Evolutionary conservation across 371 early-diverging fungal genomes (phyloP).

Genomic region (Lichtheimia ramosa): DNA sequence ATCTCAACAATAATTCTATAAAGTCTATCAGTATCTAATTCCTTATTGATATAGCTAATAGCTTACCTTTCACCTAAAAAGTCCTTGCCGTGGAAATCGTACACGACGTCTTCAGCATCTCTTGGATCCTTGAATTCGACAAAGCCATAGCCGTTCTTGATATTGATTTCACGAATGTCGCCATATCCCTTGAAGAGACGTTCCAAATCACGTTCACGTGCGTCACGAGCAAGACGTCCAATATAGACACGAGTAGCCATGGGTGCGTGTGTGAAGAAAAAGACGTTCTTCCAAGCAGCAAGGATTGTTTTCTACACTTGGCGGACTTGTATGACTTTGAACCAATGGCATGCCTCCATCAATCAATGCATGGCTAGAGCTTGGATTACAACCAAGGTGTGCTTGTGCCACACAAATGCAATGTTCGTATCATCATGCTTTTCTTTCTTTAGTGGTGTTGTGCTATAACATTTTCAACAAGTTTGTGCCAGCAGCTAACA

Average conservation of each 20-base stretch:
- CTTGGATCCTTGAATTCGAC: slow-evolving; percentile 72
- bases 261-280: not conserved
- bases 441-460: no score
- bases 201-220: slow-evolving; percentile 70
- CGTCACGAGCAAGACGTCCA: slow-evolving; percentile 71
- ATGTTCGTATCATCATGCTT: no score
- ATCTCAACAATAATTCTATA: slow-evolving; percentile 72
- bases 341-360: no score
- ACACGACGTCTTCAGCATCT: slow-evolving; percentile 79
- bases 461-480: no score
- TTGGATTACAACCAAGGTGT: no score
- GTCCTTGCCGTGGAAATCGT: slow-evolving; percentile 66
- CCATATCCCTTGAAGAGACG: slow-evolving; percentile 68
- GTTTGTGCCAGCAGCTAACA: no score
- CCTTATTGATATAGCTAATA: not conserved
- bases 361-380: no score
- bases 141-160: slow-evolving; percentile 79
- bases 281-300: no score
- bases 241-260: slow-evolving; percentile 64
- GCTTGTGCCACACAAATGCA: no score
- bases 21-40: not conserved
- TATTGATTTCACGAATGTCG: slow-evolving; percentile 70
- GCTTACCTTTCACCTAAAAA: slow-evolving; percentile 78
- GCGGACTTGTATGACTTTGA: no score
- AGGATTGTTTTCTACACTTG: no score